Evolutionary conservation across 2,329 filamentous ascomycete species (phyloP), one percentile per base, ranked within the genome.

Genomic region (Ascochyta lentis): DNA sequence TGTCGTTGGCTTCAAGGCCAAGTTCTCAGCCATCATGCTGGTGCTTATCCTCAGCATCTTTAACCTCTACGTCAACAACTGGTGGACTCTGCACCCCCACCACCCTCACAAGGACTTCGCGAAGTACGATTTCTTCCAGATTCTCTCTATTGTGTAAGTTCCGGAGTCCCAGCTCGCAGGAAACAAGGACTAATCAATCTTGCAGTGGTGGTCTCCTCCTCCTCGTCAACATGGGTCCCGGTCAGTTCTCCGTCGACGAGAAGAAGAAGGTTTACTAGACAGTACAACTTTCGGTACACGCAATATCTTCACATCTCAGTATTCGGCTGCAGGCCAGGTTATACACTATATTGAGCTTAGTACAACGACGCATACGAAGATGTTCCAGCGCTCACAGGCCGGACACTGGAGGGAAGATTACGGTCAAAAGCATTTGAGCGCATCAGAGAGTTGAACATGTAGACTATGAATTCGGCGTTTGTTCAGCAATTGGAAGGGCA

Each of bases 71-170:
- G 95, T 98, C 70, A 99, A 99, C 87, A 99, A 98, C 86, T 99
- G 97, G 84, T 99, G 95, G 95, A 98, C 93, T 90, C 91, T 99
- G 66, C 94, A 98, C 82, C 90, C 94, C 67, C 91, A 96, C 81
- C 95, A 99, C 83, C 95, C 95, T 44, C 94, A 98, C 85, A 98
- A 98, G 86, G 95, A 99, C 79, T 99, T 99, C 76, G 95, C 95
- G 83, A 99, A 99, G 82, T 99, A 99, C 86, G 95, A 99, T 78
- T 99, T 99, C 84, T 99, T 99, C 88, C 95, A 99, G 83, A 97
- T 98, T 70, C 84, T 99, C 51, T 99, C 95, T 48, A 99, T 99
- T 76, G 94, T 98, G 84, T 86, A 85, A 77, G 84, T 81, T 15
- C 3, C 13, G 26, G 15, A 16, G 31, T 12, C 10, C 13, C 9